Base-by-base conservation (phyloP, 2,329 filamentous ascomycete genomes). In the Fusarium sp. region DNA sequence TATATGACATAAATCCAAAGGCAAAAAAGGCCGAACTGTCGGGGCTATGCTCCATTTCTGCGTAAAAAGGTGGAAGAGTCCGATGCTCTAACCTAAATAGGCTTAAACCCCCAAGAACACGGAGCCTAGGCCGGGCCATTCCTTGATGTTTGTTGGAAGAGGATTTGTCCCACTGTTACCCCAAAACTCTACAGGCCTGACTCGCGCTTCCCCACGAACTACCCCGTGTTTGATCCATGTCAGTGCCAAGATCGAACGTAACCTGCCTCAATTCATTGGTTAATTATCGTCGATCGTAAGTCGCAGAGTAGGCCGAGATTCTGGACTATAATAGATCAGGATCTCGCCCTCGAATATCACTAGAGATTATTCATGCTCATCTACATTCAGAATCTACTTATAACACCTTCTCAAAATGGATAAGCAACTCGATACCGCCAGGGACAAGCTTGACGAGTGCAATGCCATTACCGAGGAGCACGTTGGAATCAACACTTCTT, bases 391-490 rank as follows among this genome's bases (percentile, higher is more conserved):
- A 13, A 14, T 26, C 18, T 34, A 8, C 5, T 24, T 24, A 17
- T 5, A 14, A 18, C 3, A 30, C 6, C 6, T 47, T 24, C 3
- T 52, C 34, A 39, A 26, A 17, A 64, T 64, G 64, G 32, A 30
- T 2, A n/a, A 42, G 7, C 51, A 24, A 28, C 5, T 26, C 17
- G 36, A 39, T 9, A 2, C 26, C 1, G 52, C 26, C 8, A 65
- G 64, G 32, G 32, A 39, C 17, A 67, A 67, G 52, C 44, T 45
- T 47, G 64, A 67, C n/a, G 52, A 66, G 42, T 63, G 52, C 30
- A 42, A 18, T 34, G 42, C 51, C 7, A 42, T 15, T 26, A 63
- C 51, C 2, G 59, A 64, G 30, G 63, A 66, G 24, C 63, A 66
- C 38, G 59, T 52, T 44, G 38, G 50, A 5, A 30, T 66, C 41